These are phyloP conservation scores for Phyllosticta citriasiana DNA, from an alignment of 2,329 filamentous ascomycete species.

Conservation along the genomic window DNA sequence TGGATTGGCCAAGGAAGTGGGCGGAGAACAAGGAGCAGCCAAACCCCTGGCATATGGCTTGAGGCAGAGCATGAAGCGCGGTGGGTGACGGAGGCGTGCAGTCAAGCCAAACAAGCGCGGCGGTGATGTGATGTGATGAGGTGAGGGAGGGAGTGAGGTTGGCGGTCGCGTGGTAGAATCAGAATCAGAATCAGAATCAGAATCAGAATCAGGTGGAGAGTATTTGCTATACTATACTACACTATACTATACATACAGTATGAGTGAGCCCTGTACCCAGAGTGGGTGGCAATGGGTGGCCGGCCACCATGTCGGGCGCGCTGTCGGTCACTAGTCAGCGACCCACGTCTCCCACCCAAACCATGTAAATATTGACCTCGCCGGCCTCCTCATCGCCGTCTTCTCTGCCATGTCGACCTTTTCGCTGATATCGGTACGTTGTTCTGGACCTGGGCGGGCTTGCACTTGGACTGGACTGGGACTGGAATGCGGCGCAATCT, in stretches of 20 bases:
- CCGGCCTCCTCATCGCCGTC: not conserved
- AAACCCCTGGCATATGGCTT: not conserved
- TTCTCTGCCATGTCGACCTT: no score
- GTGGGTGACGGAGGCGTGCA: not conserved
- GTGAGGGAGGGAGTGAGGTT: not conserved
- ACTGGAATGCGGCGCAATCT: not conserved
- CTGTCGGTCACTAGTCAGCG: not conserved
- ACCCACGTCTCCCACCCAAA: not conserved
- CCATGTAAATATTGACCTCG: not conserved
- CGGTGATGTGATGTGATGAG: not conserved
- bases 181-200: no score
- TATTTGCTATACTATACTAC: no score
- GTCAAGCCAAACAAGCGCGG: no score
- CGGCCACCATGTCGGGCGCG: not conserved
- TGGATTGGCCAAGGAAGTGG: not conserved
- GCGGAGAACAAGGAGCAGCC: not conserved
- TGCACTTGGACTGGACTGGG: not conserved
- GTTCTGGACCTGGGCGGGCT: no score
- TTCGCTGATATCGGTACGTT: no score
- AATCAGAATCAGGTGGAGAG: not conserved
- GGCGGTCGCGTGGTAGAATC: not conserved
- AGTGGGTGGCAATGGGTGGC: no score
- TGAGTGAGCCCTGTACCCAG: not conserved
- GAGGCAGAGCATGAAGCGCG: not conserved
- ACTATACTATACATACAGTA: no score